Conservation (phyloP, 768 basidiomycete species). For the Mrakia frigida region DNA sequence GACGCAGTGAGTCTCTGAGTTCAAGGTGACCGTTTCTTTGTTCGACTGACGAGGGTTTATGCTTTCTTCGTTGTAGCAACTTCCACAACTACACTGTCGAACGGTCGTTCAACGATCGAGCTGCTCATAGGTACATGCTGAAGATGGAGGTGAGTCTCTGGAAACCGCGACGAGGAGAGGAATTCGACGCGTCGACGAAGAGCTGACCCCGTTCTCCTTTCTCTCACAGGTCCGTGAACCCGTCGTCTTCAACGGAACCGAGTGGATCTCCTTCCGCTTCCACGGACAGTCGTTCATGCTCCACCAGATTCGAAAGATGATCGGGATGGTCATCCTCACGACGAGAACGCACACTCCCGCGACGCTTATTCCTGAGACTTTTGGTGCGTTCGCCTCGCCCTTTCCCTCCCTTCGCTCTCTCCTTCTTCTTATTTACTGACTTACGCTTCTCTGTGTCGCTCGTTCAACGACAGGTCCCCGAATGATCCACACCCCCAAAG, state of each 20-base stretch:
- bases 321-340: constrained; percentile 72
- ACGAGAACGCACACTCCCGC: constrained; percentile 70
- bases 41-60: not conserved
- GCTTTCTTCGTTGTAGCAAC: constrained; percentile 50
- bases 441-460: no score
- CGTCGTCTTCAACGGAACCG: constrained; percentile 80
- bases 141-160: constrained; percentile 60
- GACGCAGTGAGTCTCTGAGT: constrained; percentile 54
- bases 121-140: constrained; percentile 82
- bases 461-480: constrained; percentile 48
- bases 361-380: constrained; percentile 64
- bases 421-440: no score
- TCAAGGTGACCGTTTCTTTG: not conserved
- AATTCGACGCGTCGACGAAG: not conserved
- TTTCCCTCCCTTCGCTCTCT: constrained; percentile 30
- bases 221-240: constrained; percentile 67
- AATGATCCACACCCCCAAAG: constrained; percentile 81
- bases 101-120: constrained; percentile 73
- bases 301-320: constrained; percentile 94
- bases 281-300: constrained; percentile 98
- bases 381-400: constrained; percentile 47
- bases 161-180: not conserved
- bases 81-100: constrained; percentile 97
- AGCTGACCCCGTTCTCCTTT: not conserved
- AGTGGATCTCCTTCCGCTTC: constrained; percentile 89